phyloP scores from a whole-genome alignment of 441 rosid genomes.

The Viola pubescens region DNA sequence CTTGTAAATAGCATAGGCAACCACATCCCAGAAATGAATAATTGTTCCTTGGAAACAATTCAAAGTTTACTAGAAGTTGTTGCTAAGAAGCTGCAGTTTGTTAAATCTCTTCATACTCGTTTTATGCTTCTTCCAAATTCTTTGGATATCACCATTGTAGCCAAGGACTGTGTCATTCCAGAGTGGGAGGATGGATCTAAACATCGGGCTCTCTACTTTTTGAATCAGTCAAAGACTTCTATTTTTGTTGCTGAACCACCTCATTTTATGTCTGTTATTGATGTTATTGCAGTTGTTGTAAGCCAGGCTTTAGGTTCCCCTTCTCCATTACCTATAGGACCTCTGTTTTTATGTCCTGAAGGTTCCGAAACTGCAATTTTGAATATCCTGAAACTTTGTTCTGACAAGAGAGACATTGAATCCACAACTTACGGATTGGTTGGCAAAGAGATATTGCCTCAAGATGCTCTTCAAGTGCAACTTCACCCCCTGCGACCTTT shows the following conservation, averaged over 20 bases:
- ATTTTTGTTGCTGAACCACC: slow-evolving; percentile 90
- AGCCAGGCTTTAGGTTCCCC: slow-evolving; percentile 82
- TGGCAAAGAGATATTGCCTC: slow-evolving; percentile 77
- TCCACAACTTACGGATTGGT: slow-evolving; percentile 36
- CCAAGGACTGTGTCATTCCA: slow-evolving; percentile 52
- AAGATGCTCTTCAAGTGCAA: slow-evolving; percentile 84
- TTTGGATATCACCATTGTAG: slow-evolving; percentile 51
- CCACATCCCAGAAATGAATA: slow-evolving; percentile 27
- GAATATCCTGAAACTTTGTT: slow-evolving; percentile 48
- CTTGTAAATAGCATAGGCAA: slow-evolving; percentile 40
- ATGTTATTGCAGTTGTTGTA: slow-evolving; percentile 70
- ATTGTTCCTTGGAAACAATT: slow-evolving; percentile 37
- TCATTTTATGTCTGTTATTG: slow-evolving; percentile 56
- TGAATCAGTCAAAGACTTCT: slow-evolving; percentile 45
- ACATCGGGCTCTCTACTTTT: slow-evolving; percentile 63
- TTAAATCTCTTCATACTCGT: slow-evolving; percentile 58
- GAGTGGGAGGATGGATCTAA: slow-evolving; percentile 59
- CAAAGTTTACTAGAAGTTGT: slow-evolving; percentile 46
- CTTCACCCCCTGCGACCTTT: slow-evolving; percentile 94
- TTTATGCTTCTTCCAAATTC: slow-evolving; percentile 69
- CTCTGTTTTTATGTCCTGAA: slow-evolving; percentile 71
- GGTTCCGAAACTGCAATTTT: slow-evolving; percentile 68
- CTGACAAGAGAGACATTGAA: slow-evolving; percentile 45
- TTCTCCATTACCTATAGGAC: slow-evolving; percentile 61
- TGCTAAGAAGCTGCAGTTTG: slow-evolving; percentile 71